Percentiles rank a stretch among this genome's conserved stretches.
Conservation (phyloP, 2,329 filamentous ascomycete species). For the Anthostomella pinea region DNA sequence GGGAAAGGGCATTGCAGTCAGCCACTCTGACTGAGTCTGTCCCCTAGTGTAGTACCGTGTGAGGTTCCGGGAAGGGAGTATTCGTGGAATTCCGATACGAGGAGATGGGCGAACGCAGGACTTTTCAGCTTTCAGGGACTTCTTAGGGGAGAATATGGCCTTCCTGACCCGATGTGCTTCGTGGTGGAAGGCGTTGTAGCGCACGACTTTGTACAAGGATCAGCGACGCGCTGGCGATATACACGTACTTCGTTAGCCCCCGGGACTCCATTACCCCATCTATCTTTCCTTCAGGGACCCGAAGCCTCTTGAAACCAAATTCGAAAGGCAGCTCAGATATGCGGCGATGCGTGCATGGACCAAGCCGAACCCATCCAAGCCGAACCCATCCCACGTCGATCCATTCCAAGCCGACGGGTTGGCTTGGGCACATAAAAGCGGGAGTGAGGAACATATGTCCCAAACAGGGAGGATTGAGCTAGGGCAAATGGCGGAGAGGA, state of each 20-base stretch:
- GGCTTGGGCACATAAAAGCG: no score
- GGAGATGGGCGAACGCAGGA: constrained; percentile 44
- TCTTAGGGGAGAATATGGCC: constrained; percentile 69
- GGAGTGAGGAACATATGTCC: no score
- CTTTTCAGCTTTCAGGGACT: constrained; percentile 64
- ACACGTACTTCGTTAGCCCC: constrained; percentile 58
- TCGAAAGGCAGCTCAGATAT: constrained; percentile 52
- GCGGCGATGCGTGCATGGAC: constrained; percentile 39
- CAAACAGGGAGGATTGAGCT: constrained; percentile 13
- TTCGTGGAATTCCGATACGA: constrained; percentile 20
- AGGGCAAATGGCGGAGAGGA: constrained; percentile 10
- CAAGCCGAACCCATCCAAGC: constrained; percentile 43
- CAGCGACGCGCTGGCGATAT: constrained; percentile 59
- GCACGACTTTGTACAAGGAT: constrained; percentile 29
- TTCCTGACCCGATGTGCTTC: constrained; percentile 59
- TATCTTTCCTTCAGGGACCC: constrained; percentile 61
- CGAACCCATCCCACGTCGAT: background rate
- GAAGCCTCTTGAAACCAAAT: constrained; percentile 52
- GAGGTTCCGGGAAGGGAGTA: no score
- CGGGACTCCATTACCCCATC: constrained; percentile 63
- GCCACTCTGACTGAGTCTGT: constrained; percentile 23
- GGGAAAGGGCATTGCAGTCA: constrained; percentile 27
- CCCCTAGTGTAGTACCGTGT: no score
- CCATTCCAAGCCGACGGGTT: no score
- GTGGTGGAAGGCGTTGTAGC: constrained; percentile 49